Conservation (phyloP, 495 filamentous ascomycete genomes). For the Aspergillus campestris region DNA sequence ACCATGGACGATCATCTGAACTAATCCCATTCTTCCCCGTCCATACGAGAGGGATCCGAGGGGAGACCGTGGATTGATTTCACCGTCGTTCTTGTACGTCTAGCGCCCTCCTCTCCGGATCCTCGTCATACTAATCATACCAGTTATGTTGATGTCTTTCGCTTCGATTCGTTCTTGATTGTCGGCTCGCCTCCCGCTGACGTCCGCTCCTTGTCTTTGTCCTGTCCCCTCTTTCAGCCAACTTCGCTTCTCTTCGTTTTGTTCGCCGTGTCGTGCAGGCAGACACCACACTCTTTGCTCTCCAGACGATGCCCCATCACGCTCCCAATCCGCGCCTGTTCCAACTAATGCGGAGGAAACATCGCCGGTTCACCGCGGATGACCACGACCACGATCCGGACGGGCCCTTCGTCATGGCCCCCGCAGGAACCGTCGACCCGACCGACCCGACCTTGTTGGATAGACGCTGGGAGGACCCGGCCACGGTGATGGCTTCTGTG, state of each 20-base stretch:
- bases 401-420: not conserved
- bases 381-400: not conserved
- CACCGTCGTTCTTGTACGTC: too few relatives aligned
- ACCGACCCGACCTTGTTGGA: not conserved
- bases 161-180: constrained; percentile 8
- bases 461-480: not conserved
- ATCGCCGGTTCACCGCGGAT: not conserved
- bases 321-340: not conserved
- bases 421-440: not conserved
- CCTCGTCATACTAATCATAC: not conserved
- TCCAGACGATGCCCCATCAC: constrained; percentile 4
- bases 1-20: too few relatives aligned
- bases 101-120: too few relatives aligned
- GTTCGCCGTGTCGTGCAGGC: constrained; percentile 14
- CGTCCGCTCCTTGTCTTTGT: constrained; percentile 22
- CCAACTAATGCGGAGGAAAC: constrained; percentile 2
- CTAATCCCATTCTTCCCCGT: too few relatives aligned
- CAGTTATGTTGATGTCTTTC: not conserved
- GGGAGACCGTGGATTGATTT: too few relatives aligned
- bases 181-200: constrained; percentile 20
- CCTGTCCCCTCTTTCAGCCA: not conserved
- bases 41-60: too few relatives aligned
- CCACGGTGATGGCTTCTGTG: not conserved
- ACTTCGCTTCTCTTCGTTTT: not conserved
- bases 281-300: constrained; percentile 9